Base-by-base conservation (phyloP, 495 filamentous ascomycete genomes). In the Monascus purpureus region DNA sequence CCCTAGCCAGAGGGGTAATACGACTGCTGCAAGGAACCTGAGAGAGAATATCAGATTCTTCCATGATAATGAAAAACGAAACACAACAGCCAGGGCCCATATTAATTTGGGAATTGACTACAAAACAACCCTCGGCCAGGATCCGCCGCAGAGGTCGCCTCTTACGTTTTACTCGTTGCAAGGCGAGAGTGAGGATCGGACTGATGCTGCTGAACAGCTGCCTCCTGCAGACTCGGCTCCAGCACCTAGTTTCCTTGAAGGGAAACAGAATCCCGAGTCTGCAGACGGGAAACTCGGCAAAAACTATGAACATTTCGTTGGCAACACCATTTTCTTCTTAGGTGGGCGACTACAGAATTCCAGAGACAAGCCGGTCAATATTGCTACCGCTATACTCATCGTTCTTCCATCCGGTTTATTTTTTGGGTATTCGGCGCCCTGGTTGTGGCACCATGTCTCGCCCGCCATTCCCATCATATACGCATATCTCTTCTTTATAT, bases 381-480 rank as follows among this genome's bases (percentile, higher is more conserved):
- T 96, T 43, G 75, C 73, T 25, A 97, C 90, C 8, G 87, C 77
- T 13, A 52, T 85, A 26, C 50, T 93, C 13, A 68, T 93, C 8
- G 55, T 85, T 17, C 40, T 93, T 17, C 92, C 92, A 2, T 63
- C 71, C 17, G 67, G 70, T 17, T 63, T 97, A 25, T 97, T 93
- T 59, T 82, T 93, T 54, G 70, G 55, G 25, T 93, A 75, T 48
- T 94, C 85, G 35, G 90, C 79, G 13, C 75, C 87, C 31, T 97
- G 82, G 74, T 49, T 95, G 29, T 96, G 87, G 84, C 66, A 74
- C 43, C 71, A 95, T 44, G 69, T 93, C 42, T 93, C 85, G 11
- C 90, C 90, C 8, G 88, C 84, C 23, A 77, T 97, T 48, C 90
- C 92, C 28, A 73, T 96, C 38, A 48, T 85, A 19, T 96, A 88